These are phyloP conservation scores for Plasmodium gonderi DNA, from an alignment of 169 alveolate species.

Conservation along the genomic window DNA sequence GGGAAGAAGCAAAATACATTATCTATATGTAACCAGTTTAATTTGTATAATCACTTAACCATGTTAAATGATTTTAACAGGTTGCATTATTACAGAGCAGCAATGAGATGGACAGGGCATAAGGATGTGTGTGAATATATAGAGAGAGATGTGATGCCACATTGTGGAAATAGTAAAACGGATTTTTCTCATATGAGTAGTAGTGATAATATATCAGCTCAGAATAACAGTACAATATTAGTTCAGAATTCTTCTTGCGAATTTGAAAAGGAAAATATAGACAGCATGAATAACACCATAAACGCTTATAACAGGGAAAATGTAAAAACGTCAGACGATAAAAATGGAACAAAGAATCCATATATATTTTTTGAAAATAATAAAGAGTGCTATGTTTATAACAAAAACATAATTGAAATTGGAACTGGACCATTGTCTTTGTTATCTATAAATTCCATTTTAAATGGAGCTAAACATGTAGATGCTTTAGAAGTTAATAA, in stretches of 20 bases:
- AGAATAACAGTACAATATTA: conserved; percentile 9
- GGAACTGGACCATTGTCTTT: conserved; percentile 91
- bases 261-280: conserved; percentile 3
- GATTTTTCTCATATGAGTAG: conserved; percentile 15
- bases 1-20: conserved; percentile 83
- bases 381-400: conserved; percentile 77
- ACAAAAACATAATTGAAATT: conserved; percentile 84
- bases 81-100: conserved; percentile 86
- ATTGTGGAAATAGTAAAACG: neutral
- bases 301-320: neutral
- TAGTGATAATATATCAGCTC: neutral
- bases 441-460: conserved; percentile 86
- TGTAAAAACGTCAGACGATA: neutral
- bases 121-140: conserved; percentile 1
- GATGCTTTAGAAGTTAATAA: conserved; percentile 89
- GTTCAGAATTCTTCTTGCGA: neutral
- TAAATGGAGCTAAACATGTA: conserved; percentile 87
- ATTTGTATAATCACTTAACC: conserved; percentile 84
- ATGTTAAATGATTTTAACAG: conserved; percentile 86
- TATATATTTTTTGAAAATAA: conserved; percentile 47
- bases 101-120: conserved; percentile 87
- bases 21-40: conserved; percentile 84
- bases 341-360: neutral
- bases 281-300: conserved; percentile 19
- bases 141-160: neutral